Percentiles rank a stretch among this genome's conserved stretches.
These are phyloP conservation scores for Cubamyces sp. DNA, from an alignment of 768 basidiomycete genomes.

Conservation along the genomic window DNA sequence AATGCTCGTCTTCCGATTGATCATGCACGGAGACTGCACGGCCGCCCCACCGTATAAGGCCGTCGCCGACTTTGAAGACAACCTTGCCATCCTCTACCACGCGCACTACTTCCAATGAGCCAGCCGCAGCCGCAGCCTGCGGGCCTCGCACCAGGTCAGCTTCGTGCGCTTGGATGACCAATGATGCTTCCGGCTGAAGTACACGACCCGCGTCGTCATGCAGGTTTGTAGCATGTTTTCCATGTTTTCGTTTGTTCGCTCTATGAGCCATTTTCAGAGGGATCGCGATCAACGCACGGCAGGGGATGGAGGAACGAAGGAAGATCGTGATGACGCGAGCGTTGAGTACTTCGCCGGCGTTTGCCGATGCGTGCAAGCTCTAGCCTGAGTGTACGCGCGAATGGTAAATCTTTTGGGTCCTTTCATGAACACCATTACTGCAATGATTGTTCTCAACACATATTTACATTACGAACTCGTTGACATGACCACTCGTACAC, in stretches of 20 bases:
- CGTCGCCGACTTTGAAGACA: conserved; percentile 33
- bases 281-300: neutral
- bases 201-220: neutral
- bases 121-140: conserved; percentile 43
- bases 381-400: no score
- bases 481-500: no score
- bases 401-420: no score
- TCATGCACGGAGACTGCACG: neutral
- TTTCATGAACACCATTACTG: no score
- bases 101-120: conserved; percentile 38
- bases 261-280: neutral
- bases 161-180: conserved; percentile 71
- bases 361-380: no score
- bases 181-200: conserved; percentile 25
- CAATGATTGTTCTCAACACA: no score
- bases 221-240: neutral
- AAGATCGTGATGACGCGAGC: neutral
- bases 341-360: no score
- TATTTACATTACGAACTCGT: no score
- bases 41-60: conserved; percentile 36
- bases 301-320: neutral
- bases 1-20: conserved; percentile 10
- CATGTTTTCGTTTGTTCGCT: neutral
- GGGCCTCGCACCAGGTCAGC: conserved; percentile 68
- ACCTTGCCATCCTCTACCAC: conserved; percentile 22